Evolutionary conservation across 805 yeast genomes (phyloP).

Genomic region (Starmerella roubikii): DNA sequence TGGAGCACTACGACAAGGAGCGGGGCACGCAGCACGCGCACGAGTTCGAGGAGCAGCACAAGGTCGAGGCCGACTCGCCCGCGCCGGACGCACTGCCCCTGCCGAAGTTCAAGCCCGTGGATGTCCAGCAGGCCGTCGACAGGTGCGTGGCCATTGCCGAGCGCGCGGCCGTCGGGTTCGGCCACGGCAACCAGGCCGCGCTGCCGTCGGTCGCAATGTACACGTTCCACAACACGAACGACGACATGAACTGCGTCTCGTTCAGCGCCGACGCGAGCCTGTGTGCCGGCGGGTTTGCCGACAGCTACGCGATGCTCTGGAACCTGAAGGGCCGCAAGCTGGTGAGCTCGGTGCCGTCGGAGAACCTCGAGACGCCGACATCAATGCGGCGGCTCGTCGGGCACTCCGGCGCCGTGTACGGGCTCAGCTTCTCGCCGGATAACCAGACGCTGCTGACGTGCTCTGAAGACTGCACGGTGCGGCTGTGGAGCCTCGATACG

Average conservation of each 20-base stretch:
- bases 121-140: constrained; percentile 63
- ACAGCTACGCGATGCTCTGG: constrained; percentile 83
- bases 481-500: constrained; percentile 90
- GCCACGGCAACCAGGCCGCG: constrained; percentile 41
- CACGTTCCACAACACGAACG: constrained; percentile 90
- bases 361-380: constrained; percentile 15
- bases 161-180: constrained; percentile 45
- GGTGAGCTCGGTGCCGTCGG: constrained; percentile 23
- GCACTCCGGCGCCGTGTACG: constrained; percentile 89
- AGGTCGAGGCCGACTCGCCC: constrained; percentile 44
- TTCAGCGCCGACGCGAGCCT: constrained; percentile 79
- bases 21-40: constrained; percentile 7
- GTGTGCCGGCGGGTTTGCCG: constrained; percentile 91
- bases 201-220: constrained; percentile 96
- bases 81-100: constrained; percentile 63
- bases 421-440: constrained; percentile 82
- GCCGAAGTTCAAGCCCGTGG: constrained; percentile 69
- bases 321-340: constrained; percentile 82
- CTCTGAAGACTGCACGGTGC: constrained; percentile 83
- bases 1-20: constrained; percentile 57
- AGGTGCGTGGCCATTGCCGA: constrained; percentile 73
- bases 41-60: constrained; percentile 37
- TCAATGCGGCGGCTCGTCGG: constrained; percentile 52
- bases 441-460: constrained; percentile 64
- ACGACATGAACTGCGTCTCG: constrained; percentile 70